Percentiles rank a stretch among this genome's conserved stretches.
Evolutionary conservation across 2,329 filamentous ascomycete species (phyloP).

Genomic region (Cercospora citrullina): DNA sequence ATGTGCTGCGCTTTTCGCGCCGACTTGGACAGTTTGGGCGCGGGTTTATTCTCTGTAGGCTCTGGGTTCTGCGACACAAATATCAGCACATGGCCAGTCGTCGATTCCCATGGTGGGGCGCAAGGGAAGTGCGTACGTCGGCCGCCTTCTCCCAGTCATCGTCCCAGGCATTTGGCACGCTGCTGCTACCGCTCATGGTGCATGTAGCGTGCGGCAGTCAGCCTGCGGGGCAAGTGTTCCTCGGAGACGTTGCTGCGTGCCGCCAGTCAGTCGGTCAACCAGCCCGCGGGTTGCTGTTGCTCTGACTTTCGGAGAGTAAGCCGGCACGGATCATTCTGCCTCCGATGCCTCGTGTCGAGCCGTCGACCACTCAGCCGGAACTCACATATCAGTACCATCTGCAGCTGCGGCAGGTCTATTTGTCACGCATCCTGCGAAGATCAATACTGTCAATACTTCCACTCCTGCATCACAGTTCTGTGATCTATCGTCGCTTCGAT

Average conservation of each 20-base stretch:
- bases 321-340: not conserved
- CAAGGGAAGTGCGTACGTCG: constrained; percentile 55
- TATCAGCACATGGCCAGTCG: constrained; percentile 26
- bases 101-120: not conserved
- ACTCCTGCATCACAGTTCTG: not conserved
- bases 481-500: not conserved
- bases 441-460: not conserved
- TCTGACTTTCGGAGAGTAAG: not conserved
- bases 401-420: not conserved
- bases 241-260: not conserved
- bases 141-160: constrained; percentile 84
- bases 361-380: not conserved
- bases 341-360: not conserved
- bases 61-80: constrained; percentile 41
- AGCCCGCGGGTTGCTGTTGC: not conserved
- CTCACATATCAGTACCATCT: not conserved
- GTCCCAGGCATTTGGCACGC: constrained; percentile 79
- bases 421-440: not conserved
- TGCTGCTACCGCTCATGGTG: constrained; percentile 47
- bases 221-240: constrained; percentile 4
- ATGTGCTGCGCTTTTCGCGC: constrained; percentile 78
- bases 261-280: not conserved
- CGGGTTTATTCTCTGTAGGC: constrained; percentile 33
- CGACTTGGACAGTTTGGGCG: constrained; percentile 64
- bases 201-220: constrained; percentile 4